These are phyloP conservation scores for Sphagnum fallax DNA, from an alignment of 228 moss, liverwort and hornwort genomes.

Conservation along the genomic window DNA sequence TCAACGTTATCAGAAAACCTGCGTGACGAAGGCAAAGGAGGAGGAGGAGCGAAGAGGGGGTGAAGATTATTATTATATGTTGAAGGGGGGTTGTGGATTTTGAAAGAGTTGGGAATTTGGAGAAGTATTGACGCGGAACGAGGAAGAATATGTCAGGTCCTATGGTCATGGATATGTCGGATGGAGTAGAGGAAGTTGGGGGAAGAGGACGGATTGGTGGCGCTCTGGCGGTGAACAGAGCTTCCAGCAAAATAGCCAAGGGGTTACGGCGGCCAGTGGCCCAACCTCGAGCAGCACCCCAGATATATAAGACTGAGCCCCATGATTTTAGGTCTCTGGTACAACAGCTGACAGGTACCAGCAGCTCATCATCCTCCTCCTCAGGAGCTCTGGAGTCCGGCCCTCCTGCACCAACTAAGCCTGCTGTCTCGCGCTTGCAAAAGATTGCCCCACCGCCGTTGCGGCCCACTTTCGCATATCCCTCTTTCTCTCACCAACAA, in stretches of 20 bases:
- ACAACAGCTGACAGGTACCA: slow-evolving; percentile 84
- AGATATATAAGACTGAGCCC: slow-evolving; percentile 87
- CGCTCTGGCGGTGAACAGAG: slow-evolving; percentile 77
- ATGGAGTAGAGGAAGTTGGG: slow-evolving; percentile 39
- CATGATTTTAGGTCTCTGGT: slow-evolving; percentile 82
- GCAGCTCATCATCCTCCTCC: slow-evolving; percentile 1
- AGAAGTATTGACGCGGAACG: no score
- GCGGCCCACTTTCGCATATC: slow-evolving; percentile 57
- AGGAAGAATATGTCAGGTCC: slow-evolving; percentile 50
- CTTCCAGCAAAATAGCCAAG: slow-evolving; percentile 77
- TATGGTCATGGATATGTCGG: slow-evolving; percentile 69
- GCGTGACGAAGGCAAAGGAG: no score
- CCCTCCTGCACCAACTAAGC: slow-evolving; percentile 39
- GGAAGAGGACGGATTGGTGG: slow-evolving; percentile 54
- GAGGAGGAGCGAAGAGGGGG: no score
- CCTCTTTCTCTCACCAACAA: slow-evolving; percentile 18
- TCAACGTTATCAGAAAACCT: no score
- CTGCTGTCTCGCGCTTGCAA: slow-evolving; percentile 66
- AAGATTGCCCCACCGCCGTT: slow-evolving; percentile 87
- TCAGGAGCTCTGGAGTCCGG: slow-evolving; percentile 22
- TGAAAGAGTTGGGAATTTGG: no score
- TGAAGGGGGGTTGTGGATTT: no score
- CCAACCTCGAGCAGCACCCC: slow-evolving; percentile 69
- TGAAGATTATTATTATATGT: no score
- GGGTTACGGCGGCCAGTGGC: slow-evolving; percentile 67